Conservation (phyloP, 2,329 filamentous ascomycete species). For the Talaromyces sp. region DNA sequence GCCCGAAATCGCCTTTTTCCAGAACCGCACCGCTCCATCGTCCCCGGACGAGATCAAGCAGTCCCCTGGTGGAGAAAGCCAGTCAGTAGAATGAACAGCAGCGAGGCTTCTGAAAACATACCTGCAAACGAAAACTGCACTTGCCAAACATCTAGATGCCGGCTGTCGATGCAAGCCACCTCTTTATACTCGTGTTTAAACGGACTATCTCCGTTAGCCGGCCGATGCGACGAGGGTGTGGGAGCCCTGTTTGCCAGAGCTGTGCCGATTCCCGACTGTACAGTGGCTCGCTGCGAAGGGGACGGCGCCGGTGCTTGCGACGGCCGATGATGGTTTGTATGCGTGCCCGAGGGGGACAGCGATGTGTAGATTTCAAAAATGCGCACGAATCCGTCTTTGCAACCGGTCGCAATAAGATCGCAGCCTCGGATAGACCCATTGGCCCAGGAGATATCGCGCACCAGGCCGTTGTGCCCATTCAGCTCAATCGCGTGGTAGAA, state of each 20-base stretch:
- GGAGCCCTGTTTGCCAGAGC: constrained; percentile 34
- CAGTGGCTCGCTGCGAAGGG: constrained; percentile 25
- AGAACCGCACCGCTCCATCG: constrained; percentile 38
- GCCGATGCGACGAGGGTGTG: constrained; percentile 26
- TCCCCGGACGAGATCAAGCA: constrained; percentile 41
- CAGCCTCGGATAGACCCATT: constrained; percentile 85
- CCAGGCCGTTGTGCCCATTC: constrained; percentile 66
- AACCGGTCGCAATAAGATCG: constrained; percentile 85
- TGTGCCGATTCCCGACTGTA: constrained; percentile 39
- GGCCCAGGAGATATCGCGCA: constrained; percentile 88
- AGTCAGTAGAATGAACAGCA: background rate
- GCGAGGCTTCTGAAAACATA: constrained; percentile 15
- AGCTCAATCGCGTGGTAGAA: constrained; percentile 83
- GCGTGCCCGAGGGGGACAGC: constrained; percentile 21
- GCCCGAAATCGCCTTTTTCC: constrained; percentile 39
- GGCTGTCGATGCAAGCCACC: constrained; percentile 39
- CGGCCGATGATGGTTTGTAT: constrained; percentile 20
- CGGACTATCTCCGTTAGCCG: constrained; percentile 28
- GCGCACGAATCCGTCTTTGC: constrained; percentile 82
- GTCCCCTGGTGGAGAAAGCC: constrained; percentile 26
- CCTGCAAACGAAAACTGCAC: constrained; percentile 41
- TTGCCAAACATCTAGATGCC: constrained; percentile 42
- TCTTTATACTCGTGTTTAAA: constrained; percentile 39
- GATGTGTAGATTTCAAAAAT: constrained; percentile 65
- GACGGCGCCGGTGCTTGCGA: constrained; percentile 22